Evolutionary conservation across 257 asterid genomes (phyloP), one percentile per base, ranked within the genome.

Genomic region (Verbascum thapsus): DNA sequence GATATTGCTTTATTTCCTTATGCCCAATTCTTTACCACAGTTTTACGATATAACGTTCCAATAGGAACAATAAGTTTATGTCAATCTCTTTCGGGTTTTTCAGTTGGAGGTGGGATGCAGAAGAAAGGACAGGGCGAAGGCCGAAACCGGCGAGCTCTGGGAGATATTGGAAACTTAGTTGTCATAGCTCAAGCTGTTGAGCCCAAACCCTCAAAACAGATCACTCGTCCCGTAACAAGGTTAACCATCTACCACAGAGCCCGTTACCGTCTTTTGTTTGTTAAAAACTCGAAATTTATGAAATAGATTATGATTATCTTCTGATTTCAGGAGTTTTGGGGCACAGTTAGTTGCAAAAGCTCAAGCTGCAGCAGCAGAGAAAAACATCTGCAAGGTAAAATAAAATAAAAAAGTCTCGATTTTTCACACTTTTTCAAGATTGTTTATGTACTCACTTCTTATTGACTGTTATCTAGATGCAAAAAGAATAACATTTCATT

Each of bases 121-220:
- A 86, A 81, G 72, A 76, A 73, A 51, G 85, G 15, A 20, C 78
- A 50, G 64, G 80, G 47, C 20, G 88, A 81, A 45, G 88, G 68
- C 37, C 68, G 81, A 74, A 76, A 68, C 23, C 76, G 96, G 64
- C 79, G 87, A 1, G 92, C 70, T 60, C 69, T 90, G 0, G 41
- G 83, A 61, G 97, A 90, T 53, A 90, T 90, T n/a, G 97, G 97
- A 34, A 90, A 90, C 62, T 67, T 90, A 4, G 86, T n/a, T n/a
- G n/a, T 30, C 3, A 69, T 48, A 50, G 78, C 65, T 32, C 79
- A 73, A 49, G 72, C 69, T 48, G 76, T 64, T 58, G 83, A 53
- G 50, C 59, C 64, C 32, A 82, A 82, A 81, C 74, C 79, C 49
- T 80, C 75, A 51, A 64, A 41, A 63, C 80, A 65, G 44, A 42